A percentile compares a stretch with the other conserved stretches of the same genome.
Conservation (phyloP, 495 filamentous ascomycete genomes). For the Schizothecium vesticola region DNA sequence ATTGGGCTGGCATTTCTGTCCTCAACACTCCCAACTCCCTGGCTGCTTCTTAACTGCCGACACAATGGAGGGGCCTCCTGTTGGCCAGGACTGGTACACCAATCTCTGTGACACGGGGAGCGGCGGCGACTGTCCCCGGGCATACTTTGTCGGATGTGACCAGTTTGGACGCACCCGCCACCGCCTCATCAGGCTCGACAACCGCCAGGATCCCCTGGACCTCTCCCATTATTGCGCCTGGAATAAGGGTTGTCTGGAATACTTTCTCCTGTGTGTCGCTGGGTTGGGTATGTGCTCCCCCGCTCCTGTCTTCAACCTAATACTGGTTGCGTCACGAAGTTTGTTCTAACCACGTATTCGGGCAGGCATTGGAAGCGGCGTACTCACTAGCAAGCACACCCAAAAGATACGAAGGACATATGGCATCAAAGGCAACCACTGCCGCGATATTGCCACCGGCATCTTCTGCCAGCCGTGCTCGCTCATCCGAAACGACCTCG, state of each 20-base stretch:
- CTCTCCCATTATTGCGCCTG: conserved; percentile 17
- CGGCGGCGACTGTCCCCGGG: conserved; percentile 15
- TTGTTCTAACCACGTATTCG: background rate
- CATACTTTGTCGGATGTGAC: conserved; percentile 21
- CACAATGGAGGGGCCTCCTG: background rate
- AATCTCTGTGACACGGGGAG: conserved; percentile 19
- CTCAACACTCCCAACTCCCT: background rate
- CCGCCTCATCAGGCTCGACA: conserved; percentile 15
- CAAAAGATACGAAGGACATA: conserved; percentile 20
- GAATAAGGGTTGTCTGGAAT: conserved; percentile 20
- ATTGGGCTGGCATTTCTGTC: background rate
- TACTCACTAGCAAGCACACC: conserved; percentile 21
- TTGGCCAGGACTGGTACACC: conserved; percentile 15
- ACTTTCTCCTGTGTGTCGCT: conserved; percentile 13
- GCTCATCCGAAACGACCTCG: conserved; percentile 23
- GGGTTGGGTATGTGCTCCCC: conserved; percentile 14
- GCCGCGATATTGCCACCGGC: conserved; percentile 20
- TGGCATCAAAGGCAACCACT: conserved; percentile 18
- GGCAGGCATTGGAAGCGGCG: conserved; percentile 23
- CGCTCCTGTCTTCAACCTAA: background rate
- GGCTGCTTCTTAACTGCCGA: background rate
- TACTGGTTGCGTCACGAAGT: too few species aligned
- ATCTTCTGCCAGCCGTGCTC: conserved; percentile 29
- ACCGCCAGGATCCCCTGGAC: conserved; percentile 15
- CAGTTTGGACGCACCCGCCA: conserved; percentile 21